A percentile compares a stretch with the other conserved stretches of the same genome.
Evolutionary conservation across 2,329 filamentous ascomycete genomes (phyloP).

Genomic region (Penicillium corylophilum): DNA sequence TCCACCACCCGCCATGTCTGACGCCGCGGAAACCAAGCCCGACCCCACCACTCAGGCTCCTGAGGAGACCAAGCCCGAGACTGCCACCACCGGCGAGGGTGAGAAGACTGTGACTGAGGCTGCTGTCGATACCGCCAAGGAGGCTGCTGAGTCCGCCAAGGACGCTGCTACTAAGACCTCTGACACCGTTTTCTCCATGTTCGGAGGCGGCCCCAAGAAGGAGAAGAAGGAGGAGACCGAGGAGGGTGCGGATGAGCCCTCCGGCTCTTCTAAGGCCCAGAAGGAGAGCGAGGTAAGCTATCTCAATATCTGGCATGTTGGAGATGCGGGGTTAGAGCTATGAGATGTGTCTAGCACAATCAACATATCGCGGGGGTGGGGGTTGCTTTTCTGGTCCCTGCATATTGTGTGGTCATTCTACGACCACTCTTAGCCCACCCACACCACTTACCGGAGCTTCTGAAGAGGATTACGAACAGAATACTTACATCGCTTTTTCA

Average conservation of each 20-base stretch:
- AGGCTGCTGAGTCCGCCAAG: slow-evolving; percentile 40
- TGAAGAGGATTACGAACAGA: neutral
- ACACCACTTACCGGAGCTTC: neutral
- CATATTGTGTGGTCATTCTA: slow-evolving; percentile 1
- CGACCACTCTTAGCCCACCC: neutral
- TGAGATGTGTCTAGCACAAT: neutral
- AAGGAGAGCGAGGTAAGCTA: slow-evolving; percentile 60
- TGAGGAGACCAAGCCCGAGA: slow-evolving; percentile 34
- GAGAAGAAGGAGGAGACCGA: slow-evolving; percentile 80
- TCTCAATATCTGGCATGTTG: slow-evolving; percentile 13
- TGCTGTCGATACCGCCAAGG: slow-evolving; percentile 36
- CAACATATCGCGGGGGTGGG: slow-evolving; percentile 2
- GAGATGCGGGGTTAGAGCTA: slow-evolving; percentile 6
- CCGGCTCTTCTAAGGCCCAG: slow-evolving; percentile 82
- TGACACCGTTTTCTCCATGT: slow-evolving; percentile 89
- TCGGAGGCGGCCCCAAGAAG: slow-evolving; percentile 95
- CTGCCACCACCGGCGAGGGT: slow-evolving; percentile 33
- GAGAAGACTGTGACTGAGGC: slow-evolving; percentile 33
- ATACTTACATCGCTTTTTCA: slow-evolving; percentile 2
- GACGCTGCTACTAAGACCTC: slow-evolving; percentile 44
- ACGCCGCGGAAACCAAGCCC: slow-evolving; percentile 43
- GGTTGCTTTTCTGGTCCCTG: slow-evolving; percentile 9
- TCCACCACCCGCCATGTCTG: slow-evolving; percentile 37
- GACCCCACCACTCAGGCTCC: slow-evolving; percentile 44
- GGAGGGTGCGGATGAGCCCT: slow-evolving; percentile 80